These are phyloP conservation scores for Erysimum cheiranthoides DNA, from an alignment of 345 rosid genomes.

Conservation along the genomic window DNA sequence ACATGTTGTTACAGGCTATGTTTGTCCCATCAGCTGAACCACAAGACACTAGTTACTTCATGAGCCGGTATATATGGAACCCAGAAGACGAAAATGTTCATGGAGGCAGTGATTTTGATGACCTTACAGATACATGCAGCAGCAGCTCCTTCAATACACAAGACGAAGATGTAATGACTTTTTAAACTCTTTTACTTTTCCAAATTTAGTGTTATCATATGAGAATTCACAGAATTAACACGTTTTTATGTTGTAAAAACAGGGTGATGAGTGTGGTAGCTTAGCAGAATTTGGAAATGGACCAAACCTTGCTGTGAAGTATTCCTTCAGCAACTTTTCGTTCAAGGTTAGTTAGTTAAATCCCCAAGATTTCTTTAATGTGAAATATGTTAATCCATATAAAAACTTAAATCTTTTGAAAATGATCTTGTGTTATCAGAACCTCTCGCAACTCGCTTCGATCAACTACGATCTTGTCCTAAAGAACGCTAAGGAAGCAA, in stretches of 20 bases:
- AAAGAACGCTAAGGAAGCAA: constrained; percentile 62
- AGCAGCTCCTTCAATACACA: constrained; percentile 69
- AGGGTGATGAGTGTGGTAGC: constrained; percentile 88
- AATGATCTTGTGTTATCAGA: constrained; percentile 50
- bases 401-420: constrained; percentile 10
- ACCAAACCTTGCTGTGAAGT: constrained; percentile 71
- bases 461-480: constrained; percentile 82
- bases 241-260: constrained; percentile 33
- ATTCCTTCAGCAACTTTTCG: constrained; percentile 96
- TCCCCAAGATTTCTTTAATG: not conserved
- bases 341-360: constrained; percentile 65
- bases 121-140: constrained; percentile 77
- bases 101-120: constrained; percentile 89
- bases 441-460: constrained; percentile 89
- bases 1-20: constrained; percentile 69
- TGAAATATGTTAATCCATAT: not conserved
- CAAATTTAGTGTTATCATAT: not conserved
- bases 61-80: constrained; percentile 92
- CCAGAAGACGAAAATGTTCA: constrained; percentile 79
- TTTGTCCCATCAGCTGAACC: constrained; percentile 91
- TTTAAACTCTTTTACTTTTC: not conserved
- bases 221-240: not conserved
- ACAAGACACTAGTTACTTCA: constrained; percentile 88
- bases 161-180: constrained; percentile 76
- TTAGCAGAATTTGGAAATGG: constrained; percentile 70